These are phyloP conservation scores for Caryopteris hybrid DNA, from an alignment of 305 asterid species.

Conservation along the genomic window DNA sequence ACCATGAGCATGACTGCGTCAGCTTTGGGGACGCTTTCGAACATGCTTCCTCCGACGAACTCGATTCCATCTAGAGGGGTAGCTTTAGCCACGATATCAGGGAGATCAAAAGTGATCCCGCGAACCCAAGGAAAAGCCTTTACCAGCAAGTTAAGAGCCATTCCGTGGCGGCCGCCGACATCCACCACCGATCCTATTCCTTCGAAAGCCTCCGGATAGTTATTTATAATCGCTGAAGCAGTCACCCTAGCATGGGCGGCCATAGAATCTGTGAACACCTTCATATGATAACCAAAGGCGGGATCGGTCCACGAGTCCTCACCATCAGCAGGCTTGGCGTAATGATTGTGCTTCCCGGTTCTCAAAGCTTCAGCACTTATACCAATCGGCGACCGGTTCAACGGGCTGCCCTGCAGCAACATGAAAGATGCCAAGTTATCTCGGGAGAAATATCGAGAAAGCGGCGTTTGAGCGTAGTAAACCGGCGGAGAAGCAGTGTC, in stretches of 20 bases:
- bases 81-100: slow-evolving; percentile 40
- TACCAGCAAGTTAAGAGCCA: slow-evolving; percentile 7
- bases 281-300: neutral
- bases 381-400: slow-evolving; percentile 27
- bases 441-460: too few species aligned
- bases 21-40: slow-evolving; percentile 42
- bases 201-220: slow-evolving; percentile 24
- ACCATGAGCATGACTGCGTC: slow-evolving; percentile 54
- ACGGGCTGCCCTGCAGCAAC: slow-evolving; percentile 35
- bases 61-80: slow-evolving; percentile 22
- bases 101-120: slow-evolving; percentile 45
- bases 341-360: neutral
- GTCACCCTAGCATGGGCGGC: slow-evolving; percentile 32
- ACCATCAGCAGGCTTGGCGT: neutral
- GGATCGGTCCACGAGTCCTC: slow-evolving; percentile 4
- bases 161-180: slow-evolving; percentile 31
- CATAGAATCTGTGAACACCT: slow-evolving; percentile 28
- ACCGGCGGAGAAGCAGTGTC: neutral
- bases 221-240: slow-evolving; percentile 13
- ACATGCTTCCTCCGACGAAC: slow-evolving; percentile 52
- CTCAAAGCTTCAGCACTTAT: slow-evolving; percentile 6
- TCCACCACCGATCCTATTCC: slow-evolving; percentile 25
- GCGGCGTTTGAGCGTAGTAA: slow-evolving; percentile 35
- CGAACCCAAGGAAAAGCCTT: slow-evolving; percentile 25
- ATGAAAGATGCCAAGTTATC: too few species aligned